Evolutionary conservation across 2,329 filamentous ascomycete genomes (phyloP).

Genomic region (Aureobasidium namibiae): DNA sequence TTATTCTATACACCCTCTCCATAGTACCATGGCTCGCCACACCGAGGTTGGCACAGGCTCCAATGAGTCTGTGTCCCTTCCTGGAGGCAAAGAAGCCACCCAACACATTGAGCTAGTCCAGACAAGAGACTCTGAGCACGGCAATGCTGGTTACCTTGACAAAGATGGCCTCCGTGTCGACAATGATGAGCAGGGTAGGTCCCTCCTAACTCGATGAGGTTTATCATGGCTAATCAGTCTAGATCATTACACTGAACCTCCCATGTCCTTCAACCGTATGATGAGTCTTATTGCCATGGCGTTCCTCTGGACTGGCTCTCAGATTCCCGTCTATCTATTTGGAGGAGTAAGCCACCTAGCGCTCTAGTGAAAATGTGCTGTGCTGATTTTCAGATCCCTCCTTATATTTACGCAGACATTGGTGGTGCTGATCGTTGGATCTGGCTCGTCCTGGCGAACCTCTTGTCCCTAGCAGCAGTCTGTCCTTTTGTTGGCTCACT

Average conservation of each 20-base stretch:
- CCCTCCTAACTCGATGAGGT: too few relatives aligned
- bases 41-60: neutral
- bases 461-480: constrained; percentile 49
- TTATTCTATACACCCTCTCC: neutral
- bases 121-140: constrained; percentile 30
- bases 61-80: neutral
- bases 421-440: constrained; percentile 53
- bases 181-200: constrained; percentile 34
- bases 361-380: neutral
- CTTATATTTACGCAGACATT: constrained; percentile 51
- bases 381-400: constrained; percentile 34
- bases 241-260: constrained; percentile 32
- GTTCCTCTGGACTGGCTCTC: constrained; percentile 53
- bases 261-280: constrained; percentile 42
- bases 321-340: constrained; percentile 47
- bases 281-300: constrained; percentile 52
- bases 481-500: constrained; percentile 59
- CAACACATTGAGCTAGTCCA: constrained; percentile 28
- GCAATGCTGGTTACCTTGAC: constrained; percentile 38
- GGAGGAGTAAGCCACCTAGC: constrained; percentile 23
- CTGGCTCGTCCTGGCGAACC: constrained; percentile 46
- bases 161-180: constrained; percentile 38
- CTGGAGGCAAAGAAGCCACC: neutral
- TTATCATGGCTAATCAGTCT: neutral
- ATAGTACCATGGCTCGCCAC: neutral